Evolutionary conservation across 192 early-diverging fungal genomes (phyloP), one percentile per base, ranked within the genome.

Genomic region (Coemansia sp.): DNA sequence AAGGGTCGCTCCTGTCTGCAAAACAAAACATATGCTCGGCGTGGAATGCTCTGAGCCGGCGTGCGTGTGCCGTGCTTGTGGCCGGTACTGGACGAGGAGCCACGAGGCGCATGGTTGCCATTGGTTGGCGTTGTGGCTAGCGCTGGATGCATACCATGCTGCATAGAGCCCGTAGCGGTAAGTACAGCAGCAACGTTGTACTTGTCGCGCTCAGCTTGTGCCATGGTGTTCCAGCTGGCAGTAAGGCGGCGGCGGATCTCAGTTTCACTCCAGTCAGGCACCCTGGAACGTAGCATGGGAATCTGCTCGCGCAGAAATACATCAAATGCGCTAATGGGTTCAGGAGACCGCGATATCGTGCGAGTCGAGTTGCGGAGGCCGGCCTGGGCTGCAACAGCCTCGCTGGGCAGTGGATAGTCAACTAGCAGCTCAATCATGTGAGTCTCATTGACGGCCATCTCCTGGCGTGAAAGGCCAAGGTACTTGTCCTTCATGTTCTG

Each of bases 21-120:
- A 48, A 81, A 81, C 38, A 81, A 52, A 52, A 81, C 79, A 45
- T 81, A 81, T 11, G 79, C 79, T 24, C 79, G 79, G 8, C 79
- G 79, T 2, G 79, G 74, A 2, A 65, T 70, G 65, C 73, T 76
- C 41, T 76, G 69, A 21, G 51, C 50, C 2, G 51, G n/a, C 1
- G 57, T 48, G 15, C 73, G 73, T 9, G 51, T 11, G n/a, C 67
- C 66, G 4, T 57, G 43, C 61, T 58, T 66, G 8, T 66, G 60
- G 14, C 59, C 65, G 51, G 29, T 17, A 32, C 70, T 49, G 9
- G 50, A 17, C 10, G 56, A 22, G 24, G 48, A 62, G 8, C 23
- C 59, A 22, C 70, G 70, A 37, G 53, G 25, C 3, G 37, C 48
- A 3, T 54, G 43, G 17, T 6, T 17, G 17, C n/a, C 48, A 25